A percentile compares a stretch with the other conserved stretches of the same genome.
These are phyloP conservation scores for Fraxinus platypoda DNA, from an alignment of 305 asterid species.

Conservation along the genomic window DNA sequence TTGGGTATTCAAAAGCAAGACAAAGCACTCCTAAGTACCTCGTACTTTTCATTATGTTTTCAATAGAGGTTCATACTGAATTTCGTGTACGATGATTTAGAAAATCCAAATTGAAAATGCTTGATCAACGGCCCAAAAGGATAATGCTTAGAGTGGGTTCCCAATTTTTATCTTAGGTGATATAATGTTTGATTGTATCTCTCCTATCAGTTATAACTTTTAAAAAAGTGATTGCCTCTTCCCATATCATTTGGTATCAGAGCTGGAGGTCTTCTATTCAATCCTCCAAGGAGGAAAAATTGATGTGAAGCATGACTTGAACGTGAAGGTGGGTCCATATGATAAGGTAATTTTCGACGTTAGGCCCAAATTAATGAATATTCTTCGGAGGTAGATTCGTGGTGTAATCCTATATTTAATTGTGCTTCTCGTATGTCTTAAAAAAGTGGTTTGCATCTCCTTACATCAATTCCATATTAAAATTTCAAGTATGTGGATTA, in stretches of 20 bases:
- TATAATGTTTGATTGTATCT: neutral
- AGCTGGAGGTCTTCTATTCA: neutral
- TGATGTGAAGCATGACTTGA: neutral
- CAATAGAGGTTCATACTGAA: neutral
- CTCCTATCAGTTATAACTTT: neutral
- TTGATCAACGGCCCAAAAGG: too few species aligned
- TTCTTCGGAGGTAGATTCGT: neutral
- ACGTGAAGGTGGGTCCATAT: neutral
- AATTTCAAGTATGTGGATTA: too few species aligned
- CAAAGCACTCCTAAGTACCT: too few species aligned
- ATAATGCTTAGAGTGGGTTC: neutral
- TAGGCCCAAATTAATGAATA: neutral
- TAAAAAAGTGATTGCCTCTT: neutral
- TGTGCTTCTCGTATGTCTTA: neutral
- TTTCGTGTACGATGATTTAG: neutral
- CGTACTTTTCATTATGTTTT: neutral
- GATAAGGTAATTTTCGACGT: neutral
- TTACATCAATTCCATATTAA: too few species aligned
- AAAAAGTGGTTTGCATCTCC: neutral
- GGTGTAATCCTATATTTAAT: neutral
- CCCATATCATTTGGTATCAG: neutral
- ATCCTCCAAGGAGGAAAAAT: neutral
- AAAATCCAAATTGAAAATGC: neutral
- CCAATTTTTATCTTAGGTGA: neutral
- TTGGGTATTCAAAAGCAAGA: too few species aligned